Percentiles rank a stretch among this genome's conserved stretches.
These are phyloP conservation scores for Penicillium janthinellum DNA, from an alignment of 2,329 filamentous ascomycete genomes.

Conservation along the genomic window DNA sequence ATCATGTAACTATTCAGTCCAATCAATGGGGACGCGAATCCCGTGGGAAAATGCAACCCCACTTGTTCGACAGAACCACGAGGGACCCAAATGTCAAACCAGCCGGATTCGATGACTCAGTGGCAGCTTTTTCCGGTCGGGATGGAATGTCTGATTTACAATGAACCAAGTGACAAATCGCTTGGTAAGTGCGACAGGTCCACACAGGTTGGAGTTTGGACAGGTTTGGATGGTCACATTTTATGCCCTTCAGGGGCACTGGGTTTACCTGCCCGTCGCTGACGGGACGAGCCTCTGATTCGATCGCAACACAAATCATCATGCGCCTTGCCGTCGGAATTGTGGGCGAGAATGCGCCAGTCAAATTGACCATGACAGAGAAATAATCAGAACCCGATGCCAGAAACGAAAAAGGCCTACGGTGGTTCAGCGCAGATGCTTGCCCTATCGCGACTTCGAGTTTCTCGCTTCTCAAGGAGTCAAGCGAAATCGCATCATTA, in stretches of 20 bases:
- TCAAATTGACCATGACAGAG: conserved; percentile 12
- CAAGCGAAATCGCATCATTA: conserved; percentile 6
- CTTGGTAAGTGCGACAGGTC: conserved; percentile 1
- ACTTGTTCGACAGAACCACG: conserved; percentile 27
- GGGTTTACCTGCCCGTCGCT: conserved; percentile 13
- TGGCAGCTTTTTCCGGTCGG: not conserved
- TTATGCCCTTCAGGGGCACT: conserved; percentile 1
- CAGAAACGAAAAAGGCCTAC: not conserved
- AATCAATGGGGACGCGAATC: not conserved
- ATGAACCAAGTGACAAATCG: conserved; percentile 19
- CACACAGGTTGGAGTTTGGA: not conserved
- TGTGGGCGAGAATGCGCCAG: conserved; percentile 18
- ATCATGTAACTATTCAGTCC: not conserved
- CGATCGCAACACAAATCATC: conserved; percentile 18
- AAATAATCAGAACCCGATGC: conserved; percentile 4
- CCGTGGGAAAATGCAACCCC: conserved; percentile 9
- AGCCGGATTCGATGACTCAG: conserved; percentile 5
- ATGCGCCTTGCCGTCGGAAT: conserved; percentile 19
- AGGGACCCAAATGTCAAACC: conserved; percentile 22
- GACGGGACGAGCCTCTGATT: conserved; percentile 15
- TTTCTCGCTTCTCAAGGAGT: not conserved
- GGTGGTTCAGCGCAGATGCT: conserved; percentile 7
- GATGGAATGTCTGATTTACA: conserved; percentile 15
- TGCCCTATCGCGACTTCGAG: conserved; percentile 6
- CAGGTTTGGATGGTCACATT: not conserved